These are phyloP conservation scores for Zymoseptoria crescenta DNA, from an alignment of 2,329 filamentous ascomycete genomes.

Conservation along the genomic window DNA sequence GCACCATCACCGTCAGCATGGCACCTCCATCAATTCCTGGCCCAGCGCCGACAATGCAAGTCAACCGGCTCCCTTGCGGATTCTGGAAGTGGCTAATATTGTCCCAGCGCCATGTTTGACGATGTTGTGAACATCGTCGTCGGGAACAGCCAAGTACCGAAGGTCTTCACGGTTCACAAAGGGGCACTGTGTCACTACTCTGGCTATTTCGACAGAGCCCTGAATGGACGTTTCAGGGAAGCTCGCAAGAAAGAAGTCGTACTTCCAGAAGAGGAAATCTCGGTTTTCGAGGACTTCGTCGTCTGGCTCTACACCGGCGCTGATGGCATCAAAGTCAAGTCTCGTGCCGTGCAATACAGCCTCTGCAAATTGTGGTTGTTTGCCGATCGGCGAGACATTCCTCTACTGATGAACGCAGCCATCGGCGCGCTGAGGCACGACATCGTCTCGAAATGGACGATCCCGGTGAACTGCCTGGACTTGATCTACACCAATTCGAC, in stretches of 20 bases:
- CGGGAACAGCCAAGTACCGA: too few species aligned
- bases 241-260: neutral
- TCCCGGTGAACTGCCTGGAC: neutral
- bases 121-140: too few species aligned
- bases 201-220: neutral
- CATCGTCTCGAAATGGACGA: neutral
- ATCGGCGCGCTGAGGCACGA: neutral
- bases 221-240: neutral
- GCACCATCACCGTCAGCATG: neutral
- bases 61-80: too few species aligned
- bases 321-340: too few species aligned
- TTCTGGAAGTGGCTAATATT: too few species aligned
- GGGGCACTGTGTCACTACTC: neutral
- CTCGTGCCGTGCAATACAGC: too few species aligned
- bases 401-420: slow-evolving; percentile 7
- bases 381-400: slow-evolving; percentile 9
- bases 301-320: too few species aligned
- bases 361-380: too few species aligned
- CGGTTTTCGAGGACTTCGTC: slow-evolving; percentile 5
- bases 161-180: neutral
- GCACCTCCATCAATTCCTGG: too few species aligned
- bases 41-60: too few species aligned
- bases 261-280: slow-evolving; percentile 1
- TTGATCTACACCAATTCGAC: slow-evolving; percentile 6
- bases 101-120: too few species aligned